Evolutionary conservation across 2,329 filamentous ascomycete genomes (phyloP).

Genomic region (Trichoderma polysporum): DNA sequence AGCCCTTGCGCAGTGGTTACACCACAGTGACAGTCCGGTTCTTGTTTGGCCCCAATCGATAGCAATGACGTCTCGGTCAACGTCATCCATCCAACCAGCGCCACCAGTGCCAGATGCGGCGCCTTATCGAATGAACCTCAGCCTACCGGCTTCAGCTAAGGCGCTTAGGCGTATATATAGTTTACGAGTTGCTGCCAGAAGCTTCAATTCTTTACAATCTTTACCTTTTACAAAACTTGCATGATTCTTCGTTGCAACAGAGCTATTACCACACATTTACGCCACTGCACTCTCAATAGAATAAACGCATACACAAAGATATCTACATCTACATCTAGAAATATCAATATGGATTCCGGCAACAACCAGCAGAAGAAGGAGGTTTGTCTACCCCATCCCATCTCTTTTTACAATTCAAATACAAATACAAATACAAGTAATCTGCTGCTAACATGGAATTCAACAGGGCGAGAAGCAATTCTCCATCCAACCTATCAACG

Average conservation of each 20-base stretch:
- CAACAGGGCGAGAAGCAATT: slow-evolving; percentile 46
- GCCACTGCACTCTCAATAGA: background rate
- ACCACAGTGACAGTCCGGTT: background rate
- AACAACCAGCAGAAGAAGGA: slow-evolving; percentile 27
- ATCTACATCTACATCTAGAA: background rate
- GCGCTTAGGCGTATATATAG: background rate
- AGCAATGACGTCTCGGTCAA: slow-evolving; percentile 10
- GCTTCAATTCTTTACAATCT: background rate
- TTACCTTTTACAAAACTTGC: background rate
- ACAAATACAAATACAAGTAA: no score
- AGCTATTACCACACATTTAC: background rate
- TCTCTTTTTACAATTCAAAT: background rate
- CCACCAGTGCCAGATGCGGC: slow-evolving; percentile 4
- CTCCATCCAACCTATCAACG: slow-evolving; percentile 46
- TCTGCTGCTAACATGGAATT: slow-evolving; percentile 14
- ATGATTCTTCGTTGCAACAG: background rate
- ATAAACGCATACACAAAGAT: background rate
- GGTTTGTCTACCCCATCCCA: background rate
- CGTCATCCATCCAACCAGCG: slow-evolving; percentile 11
- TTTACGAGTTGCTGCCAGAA: background rate
- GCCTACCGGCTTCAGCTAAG: slow-evolving; percentile 1
- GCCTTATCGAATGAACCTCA: background rate
- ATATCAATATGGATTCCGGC: slow-evolving; percentile 24
- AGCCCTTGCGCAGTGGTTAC: background rate
- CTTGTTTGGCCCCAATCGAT: background rate